Conservation (phyloP, 1,139 yeast genomes). For the Geotrichum histeridarum region DNA sequence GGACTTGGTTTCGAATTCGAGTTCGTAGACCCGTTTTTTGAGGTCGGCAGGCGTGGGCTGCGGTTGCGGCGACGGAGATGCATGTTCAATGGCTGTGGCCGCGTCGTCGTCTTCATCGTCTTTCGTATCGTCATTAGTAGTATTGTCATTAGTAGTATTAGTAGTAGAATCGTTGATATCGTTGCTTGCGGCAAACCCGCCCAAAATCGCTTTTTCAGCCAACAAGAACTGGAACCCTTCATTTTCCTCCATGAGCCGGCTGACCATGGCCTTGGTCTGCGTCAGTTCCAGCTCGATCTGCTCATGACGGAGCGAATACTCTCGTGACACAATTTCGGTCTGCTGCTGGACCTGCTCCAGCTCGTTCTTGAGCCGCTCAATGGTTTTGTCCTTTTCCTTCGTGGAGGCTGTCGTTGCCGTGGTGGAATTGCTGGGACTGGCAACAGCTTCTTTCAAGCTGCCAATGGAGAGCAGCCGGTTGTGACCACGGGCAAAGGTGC, state of each 20-base stretch:
- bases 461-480: conserved; percentile 13
- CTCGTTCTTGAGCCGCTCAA: conserved; percentile 27
- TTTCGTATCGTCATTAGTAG: neutral
- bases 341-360: conserved; percentile 30
- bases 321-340: conserved; percentile 33
- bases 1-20: conserved; percentile 12
- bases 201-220: conserved; percentile 34
- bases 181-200: neutral
- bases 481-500: conserved; percentile 2
- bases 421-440: neutral
- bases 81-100: neutral
- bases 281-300: conserved; percentile 30
- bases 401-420: neutral
- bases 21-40: conserved; percentile 11
- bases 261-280: conserved; percentile 29
- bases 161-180: neutral
- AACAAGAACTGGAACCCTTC: conserved; percentile 36
- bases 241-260: conserved; percentile 35
- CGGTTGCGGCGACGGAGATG: neutral
- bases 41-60: neutral
- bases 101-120: neutral
- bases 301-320: conserved; percentile 31
- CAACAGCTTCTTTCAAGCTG: neutral
- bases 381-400: conserved; percentile 12
- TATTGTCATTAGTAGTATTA: neutral